Evolutionary conservation across 106 monocot species (phyloP).

Genomic region (Apostasia shenzhenica): DNA sequence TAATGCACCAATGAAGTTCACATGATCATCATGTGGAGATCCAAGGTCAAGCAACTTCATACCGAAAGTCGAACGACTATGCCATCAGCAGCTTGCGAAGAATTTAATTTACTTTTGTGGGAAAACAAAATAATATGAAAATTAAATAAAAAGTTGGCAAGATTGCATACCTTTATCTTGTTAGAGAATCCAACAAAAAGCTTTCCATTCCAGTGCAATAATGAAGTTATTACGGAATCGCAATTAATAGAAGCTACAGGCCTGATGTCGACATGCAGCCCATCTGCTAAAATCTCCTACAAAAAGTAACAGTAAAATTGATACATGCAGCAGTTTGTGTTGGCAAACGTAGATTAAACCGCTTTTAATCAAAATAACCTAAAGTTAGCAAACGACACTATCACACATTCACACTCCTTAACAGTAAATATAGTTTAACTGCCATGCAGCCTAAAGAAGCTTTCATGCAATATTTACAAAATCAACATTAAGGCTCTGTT

Average conservation of each 20-base stretch:
- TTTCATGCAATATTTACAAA: too few relatives aligned
- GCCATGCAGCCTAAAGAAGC: too few relatives aligned
- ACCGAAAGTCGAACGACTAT: too few relatives aligned
- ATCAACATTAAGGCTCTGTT: too few relatives aligned
- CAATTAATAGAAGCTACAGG: conserved; percentile 58
- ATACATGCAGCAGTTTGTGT: neutral
- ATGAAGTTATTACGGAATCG: conserved; percentile 59
- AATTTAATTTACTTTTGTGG: neutral
- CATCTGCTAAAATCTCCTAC: conserved; percentile 55
- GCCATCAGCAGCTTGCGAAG: neutral
- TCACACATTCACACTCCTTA: too few relatives aligned
- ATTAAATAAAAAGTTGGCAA: neutral
- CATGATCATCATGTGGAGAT: too few relatives aligned
- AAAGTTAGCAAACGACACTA: too few relatives aligned
- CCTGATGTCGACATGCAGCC: conserved; percentile 40
- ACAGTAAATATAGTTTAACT: too few relatives aligned
- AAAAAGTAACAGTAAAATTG: neutral
- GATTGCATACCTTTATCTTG: conserved; percentile 58
- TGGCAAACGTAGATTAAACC: too few relatives aligned
- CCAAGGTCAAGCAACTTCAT: too few relatives aligned
- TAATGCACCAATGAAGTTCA: too few relatives aligned
- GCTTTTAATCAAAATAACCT: too few relatives aligned
- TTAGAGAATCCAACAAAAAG: conserved; percentile 74
- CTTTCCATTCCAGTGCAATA: conserved; percentile 56
- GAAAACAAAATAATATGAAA: neutral